These are phyloP conservation scores for Pichia insulana DNA, from an alignment of 805 yeast genomes.

Conservation along the genomic window DNA sequence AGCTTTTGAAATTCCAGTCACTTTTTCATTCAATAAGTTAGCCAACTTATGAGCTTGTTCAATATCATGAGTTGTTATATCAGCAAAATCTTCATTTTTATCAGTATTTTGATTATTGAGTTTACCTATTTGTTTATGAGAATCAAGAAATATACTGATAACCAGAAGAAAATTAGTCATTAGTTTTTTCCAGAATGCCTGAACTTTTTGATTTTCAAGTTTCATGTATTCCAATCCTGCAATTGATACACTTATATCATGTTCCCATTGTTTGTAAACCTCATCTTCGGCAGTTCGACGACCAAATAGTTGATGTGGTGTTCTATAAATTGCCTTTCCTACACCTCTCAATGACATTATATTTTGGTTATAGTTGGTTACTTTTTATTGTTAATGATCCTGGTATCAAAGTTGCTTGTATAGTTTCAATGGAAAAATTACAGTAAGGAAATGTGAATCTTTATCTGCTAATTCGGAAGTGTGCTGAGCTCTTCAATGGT, in stretches of 20 bases:
- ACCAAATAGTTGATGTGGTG: conserved; percentile 31
- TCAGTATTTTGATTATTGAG: conserved; percentile 9
- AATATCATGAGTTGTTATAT: conserved; percentile 24
- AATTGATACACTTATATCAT: conserved; percentile 33
- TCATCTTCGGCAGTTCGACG: conserved; percentile 31
- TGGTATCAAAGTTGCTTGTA: too few relatives aligned
- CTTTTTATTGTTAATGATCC: too few relatives aligned
- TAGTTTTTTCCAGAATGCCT: conserved; percentile 19
- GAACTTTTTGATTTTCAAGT: conserved; percentile 24
- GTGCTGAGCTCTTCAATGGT: too few relatives aligned
- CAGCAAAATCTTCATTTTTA: conserved; percentile 23
- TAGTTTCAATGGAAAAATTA: too few relatives aligned
- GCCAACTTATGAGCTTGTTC: conserved; percentile 23
- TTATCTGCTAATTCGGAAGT: not conserved
- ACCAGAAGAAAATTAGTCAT: conserved; percentile 29
- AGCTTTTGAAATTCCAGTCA: conserved; percentile 17
- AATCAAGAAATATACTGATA: conserved; percentile 24
- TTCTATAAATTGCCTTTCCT: conserved; percentile 27
- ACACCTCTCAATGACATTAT: conserved; percentile 30
- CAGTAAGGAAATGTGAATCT: too few relatives aligned
- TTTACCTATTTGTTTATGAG: conserved; percentile 22
- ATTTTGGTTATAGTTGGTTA: too few relatives aligned
- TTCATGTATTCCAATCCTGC: conserved; percentile 37
- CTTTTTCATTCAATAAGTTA: conserved; percentile 17
- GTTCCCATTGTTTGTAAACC: conserved; percentile 33